Base-by-base conservation (phyloP, 164 flowering plant genomes). In the Berberis thunbergii region DNA sequence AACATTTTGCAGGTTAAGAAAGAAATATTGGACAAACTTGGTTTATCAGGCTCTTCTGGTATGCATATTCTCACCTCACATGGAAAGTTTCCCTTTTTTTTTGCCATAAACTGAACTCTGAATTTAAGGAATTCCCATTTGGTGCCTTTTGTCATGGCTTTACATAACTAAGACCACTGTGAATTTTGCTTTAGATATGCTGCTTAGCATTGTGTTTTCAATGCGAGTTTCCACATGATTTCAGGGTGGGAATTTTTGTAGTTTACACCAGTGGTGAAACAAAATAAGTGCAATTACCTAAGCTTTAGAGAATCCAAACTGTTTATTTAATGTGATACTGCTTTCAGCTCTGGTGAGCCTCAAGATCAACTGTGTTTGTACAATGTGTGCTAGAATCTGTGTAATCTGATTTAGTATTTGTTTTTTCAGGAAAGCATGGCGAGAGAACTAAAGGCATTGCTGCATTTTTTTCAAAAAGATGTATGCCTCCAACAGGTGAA, bases 401-500 rank as follows among this genome's bases (percentile, higher is more conserved):
- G 46, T 45, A 48, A 38, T 38, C 7, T 45, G 40, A 26, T 43
- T 40, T 52, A 49, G 1, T 6, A 2, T 57, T 41, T 62, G 54
- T 6, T 55, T 62, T 69, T 56, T 63, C 85, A 85, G 93, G 72
- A 9, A 84, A 77, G 59, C 53, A 71, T 59, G 38, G 67, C 46
- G 70, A 64, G 57, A 73, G 70, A 40, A 59, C 77, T 4, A 84
- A 69, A 62, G 82, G 78, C 46, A 86, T 93, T 56, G 83, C 91
- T 0, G 38, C 84, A 4, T 89, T 88, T 77, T 92, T 86, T 74
- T 83, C 84, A 3, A 92, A 89, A 68, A 80, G 96, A 62, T 88
- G 96, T 73, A 62, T 80, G 68, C 98, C 91, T 61, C 87, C 96
- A 49, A 45, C 81, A n/a, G 70, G 69, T 4, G 59, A 69, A 45